Conservation (phyloP, 192 early-diverging fungal species). For the Spinellus fusiger region DNA sequence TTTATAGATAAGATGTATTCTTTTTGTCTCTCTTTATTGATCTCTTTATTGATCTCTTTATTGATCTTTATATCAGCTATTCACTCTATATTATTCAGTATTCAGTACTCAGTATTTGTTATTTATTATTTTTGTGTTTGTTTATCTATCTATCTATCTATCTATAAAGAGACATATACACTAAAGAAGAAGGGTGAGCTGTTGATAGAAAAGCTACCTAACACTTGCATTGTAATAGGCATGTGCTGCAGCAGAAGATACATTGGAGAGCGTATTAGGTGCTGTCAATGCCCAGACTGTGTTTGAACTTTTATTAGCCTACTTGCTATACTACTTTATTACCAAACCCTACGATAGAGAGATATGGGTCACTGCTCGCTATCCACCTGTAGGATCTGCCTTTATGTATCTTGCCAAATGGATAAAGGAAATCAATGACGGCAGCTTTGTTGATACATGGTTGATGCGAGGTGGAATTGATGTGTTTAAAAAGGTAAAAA, state of each 20-base stretch:
- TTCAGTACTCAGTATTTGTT: not conserved
- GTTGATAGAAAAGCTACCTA: not conserved
- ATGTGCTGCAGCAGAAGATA: conserved; percentile 27
- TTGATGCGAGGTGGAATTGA: conserved; percentile 18
- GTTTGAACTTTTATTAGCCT: conserved; percentile 27
- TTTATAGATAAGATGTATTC: too few relatives aligned
- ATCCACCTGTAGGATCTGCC: conserved; percentile 27
- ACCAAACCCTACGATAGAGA: conserved; percentile 1
- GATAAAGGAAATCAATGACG: conserved; percentile 17
- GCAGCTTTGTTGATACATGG: conserved; percentile 20
- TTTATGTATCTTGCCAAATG: conserved; percentile 26
- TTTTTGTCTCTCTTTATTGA: too few relatives aligned
- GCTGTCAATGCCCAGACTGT: conserved; percentile 20
- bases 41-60: too few relatives aligned
- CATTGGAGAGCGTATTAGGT: conserved; percentile 26
- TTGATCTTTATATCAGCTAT: too few relatives aligned
- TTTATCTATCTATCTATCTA: not conserved
- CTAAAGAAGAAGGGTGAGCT: not conserved
- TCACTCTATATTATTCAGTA: too few relatives aligned
- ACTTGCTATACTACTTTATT: conserved; percentile 14
- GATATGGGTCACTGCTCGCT: conserved; percentile 1
- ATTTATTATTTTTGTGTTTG: not conserved
- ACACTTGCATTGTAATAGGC: conserved; percentile 11
- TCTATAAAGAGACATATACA: not conserved
- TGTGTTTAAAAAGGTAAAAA: conserved; percentile 24